Evolutionary conservation across 163 green algal species (phyloP).

Genomic region (Scenedesmus sp.): DNA sequence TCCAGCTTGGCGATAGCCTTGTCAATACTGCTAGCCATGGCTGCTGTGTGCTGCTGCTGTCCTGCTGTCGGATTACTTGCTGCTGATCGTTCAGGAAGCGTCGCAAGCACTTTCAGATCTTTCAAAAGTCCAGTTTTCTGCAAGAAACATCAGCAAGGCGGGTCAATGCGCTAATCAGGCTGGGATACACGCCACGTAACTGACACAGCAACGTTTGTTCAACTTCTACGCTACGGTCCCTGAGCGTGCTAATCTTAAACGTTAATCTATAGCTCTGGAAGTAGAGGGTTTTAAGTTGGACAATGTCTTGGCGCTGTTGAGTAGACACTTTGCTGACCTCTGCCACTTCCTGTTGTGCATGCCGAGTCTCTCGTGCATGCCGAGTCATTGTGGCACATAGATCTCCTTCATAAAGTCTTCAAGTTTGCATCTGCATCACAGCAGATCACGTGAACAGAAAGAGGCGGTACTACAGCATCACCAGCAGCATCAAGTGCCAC

Average conservation of each 20-base stretch:
- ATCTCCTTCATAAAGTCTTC: neutral
- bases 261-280: neutral
- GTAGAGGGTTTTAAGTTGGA: neutral
- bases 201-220: neutral
- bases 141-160: neutral
- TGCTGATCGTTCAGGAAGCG: neutral
- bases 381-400: neutral
- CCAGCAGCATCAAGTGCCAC: neutral
- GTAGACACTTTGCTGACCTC: neutral
- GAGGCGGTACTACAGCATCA: neutral
- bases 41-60: neutral
- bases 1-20: constrained; percentile 52
- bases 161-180: neutral
- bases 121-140: too few species aligned
- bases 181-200: neutral
- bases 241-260: neutral
- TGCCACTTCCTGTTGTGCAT: neutral
- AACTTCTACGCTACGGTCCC: neutral
- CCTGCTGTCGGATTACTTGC: neutral
- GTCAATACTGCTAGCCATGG: constrained; percentile 40
- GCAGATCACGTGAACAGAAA: neutral
- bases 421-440: neutral
- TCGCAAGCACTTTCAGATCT: too few species aligned
- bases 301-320: neutral
- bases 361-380: neutral